Evolutionary conservation across 352 stramenopile genomes (phyloP), one percentile per base, ranked within the genome.

Genomic region (Phytophthora idaei): DNA sequence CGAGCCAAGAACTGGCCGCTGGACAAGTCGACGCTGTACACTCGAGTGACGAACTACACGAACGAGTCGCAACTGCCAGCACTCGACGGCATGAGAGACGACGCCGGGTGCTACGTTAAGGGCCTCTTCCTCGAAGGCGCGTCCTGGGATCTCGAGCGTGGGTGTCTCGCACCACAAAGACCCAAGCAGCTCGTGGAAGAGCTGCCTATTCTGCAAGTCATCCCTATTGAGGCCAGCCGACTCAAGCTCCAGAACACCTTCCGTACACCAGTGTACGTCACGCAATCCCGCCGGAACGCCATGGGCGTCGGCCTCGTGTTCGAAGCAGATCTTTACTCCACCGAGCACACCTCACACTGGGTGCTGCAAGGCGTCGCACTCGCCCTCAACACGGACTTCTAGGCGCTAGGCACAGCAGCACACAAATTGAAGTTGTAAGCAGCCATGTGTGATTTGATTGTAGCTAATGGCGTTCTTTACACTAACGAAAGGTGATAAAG

Each of bases 291-390:
- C 14, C 82, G 91, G 10, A 99, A 99, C 56, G 95, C 96, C 37
- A 98, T 98, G 94, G 96, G 96, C 27, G 92, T 98, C 21, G 96
- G 96, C 0, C 77, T 98, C 17, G 95, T 99, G 14, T 98, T 98
- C 68, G 90, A 98, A 67, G 96, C 95, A 11, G 91, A 98, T 63
- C 69, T 99, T 1, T 89, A 88, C 42, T 97, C 92, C 12, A 81
- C 89, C 10, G 90, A 98, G 58, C 96, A 99, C 67, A 69, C 83
- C 9, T 97, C 84, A 47, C 90, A 98, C 68, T 99, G 95, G 93
- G 90, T 98, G 3, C 77, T 99, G 21, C 96, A 99, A 73, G 95
- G 96, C 28, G 96, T 98, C 47, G 90, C 93, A 1, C 78, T 98
- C 5, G 87, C 69, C 27, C 83, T 99, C 39, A 98, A 98, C 73